phyloP scores from a whole-genome alignment of 1,284 basidiomycete genomes.

The Rhodotorula sp. region DNA sequence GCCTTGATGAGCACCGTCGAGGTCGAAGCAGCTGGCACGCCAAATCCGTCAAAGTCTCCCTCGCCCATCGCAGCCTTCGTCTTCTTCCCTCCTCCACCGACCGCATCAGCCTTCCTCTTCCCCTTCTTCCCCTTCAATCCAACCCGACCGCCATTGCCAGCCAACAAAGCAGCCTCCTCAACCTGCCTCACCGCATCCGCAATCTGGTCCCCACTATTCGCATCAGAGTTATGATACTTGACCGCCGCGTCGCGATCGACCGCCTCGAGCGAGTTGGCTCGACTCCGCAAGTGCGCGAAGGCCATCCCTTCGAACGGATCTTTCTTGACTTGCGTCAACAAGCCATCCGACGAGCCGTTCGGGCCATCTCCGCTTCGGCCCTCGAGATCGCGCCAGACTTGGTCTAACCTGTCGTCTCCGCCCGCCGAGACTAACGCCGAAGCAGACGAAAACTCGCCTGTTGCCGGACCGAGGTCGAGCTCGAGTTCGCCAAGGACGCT shows the following conservation, averaged over 20 bases:
- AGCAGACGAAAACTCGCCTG: conserved; percentile 6
- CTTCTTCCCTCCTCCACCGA: conserved; percentile 12
- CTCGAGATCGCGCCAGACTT: conserved; percentile 11
- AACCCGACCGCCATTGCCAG: not conserved
- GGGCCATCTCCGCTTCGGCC: not conserved
- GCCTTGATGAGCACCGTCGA: not conserved
- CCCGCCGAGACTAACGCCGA: not conserved
- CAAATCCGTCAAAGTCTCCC: not conserved
- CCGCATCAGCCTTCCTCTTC: conserved; percentile 28
- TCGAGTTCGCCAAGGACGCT: conserved; percentile 36
- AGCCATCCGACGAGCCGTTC: not conserved
- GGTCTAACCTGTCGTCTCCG: not conserved
- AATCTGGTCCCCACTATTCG: not conserved
- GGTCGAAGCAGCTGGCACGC: not conserved
- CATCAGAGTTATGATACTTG: not conserved
- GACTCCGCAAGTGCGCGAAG: conserved; percentile 25
- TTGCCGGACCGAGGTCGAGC: conserved; percentile 25
- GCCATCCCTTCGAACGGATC: conserved; percentile 36
- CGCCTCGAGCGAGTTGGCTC: conserved; percentile 27
- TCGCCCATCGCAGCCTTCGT: conserved; percentile 4
- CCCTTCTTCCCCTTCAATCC: conserved; percentile 20
- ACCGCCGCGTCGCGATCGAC: conserved; percentile 18
- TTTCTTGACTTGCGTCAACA: not conserved
- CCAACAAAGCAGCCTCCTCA: conserved; percentile 3
- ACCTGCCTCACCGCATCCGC: conserved; percentile 18